Percentiles rank a stretch among this genome's conserved stretches.
These are phyloP conservation scores for Linnemannia zychae DNA, from an alignment of 192 early-diverging fungal species.

Conservation along the genomic window DNA sequence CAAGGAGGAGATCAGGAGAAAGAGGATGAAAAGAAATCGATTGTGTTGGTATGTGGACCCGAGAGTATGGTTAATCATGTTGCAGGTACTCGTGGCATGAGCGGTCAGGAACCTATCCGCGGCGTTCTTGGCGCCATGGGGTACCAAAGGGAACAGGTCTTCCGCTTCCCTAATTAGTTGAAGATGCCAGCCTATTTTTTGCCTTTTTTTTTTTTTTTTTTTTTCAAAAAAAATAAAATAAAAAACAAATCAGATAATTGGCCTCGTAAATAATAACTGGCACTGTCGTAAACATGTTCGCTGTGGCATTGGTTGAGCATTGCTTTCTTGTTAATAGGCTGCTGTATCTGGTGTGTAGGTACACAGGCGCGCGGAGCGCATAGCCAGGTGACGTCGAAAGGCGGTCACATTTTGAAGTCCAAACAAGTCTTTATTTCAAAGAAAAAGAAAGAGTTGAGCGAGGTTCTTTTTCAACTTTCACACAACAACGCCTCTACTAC, in stretches of 20 bases:
- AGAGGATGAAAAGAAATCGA: constrained; percentile 15
- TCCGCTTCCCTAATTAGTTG: constrained; percentile 67
- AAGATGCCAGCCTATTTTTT: too few species aligned
- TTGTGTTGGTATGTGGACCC: constrained; percentile 77
- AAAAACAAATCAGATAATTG: too few species aligned
- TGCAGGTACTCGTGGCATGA: constrained; percentile 64
- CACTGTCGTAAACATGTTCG: too few species aligned
- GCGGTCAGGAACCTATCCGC: constrained; percentile 68
- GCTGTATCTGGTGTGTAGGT: too few species aligned
- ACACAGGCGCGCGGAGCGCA: too few species aligned
- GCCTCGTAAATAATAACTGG: too few species aligned
- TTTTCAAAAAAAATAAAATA: background rate
- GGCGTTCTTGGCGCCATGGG: constrained; percentile 69
- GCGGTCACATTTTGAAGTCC: too few species aligned
- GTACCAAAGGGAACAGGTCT: constrained; percentile 65
- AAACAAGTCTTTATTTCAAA: too few species aligned
- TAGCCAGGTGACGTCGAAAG: too few species aligned
- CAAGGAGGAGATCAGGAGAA: background rate
- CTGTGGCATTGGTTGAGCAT: too few species aligned
- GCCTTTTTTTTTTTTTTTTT: too few species aligned
- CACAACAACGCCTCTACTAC: background rate
- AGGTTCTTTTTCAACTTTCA: background rate
- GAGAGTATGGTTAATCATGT: constrained; percentile 71
- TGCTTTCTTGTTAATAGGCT: too few species aligned
- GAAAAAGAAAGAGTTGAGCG: background rate